Base-by-base conservation (phyloP, 352 stramenopile species). In the Globisporangium paddicum region DNA sequence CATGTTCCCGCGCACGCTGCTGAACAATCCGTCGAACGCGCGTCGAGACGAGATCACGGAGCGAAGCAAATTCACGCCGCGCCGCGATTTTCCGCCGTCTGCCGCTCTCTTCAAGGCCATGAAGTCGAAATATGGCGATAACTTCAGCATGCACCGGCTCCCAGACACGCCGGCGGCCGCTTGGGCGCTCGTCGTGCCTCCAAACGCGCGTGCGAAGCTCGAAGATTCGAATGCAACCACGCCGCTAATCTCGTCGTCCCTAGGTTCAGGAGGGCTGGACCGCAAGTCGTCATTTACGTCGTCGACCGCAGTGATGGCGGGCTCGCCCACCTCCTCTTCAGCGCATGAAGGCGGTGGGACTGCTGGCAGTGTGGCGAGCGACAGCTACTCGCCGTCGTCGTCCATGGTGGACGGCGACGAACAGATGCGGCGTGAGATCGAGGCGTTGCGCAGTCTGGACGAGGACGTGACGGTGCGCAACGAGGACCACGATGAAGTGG, bases 21-120 rank as follows among this genome's bases (percentile, higher is more conserved):
- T 90, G 32, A 76, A 76, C 37, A 80, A 69, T 0, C 71, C 71
- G 18, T 72, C 79, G 19, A 89, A 75, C 34, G 76, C 83, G 7
- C 68, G 74, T 3, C 82, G 79, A 11, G 81, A 90, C 32, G 77
- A 89, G 44, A 87, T 91, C 40, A 89, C 82, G 2, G 84, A 91
- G 52, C 87, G 77, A 57, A 89, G 78, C 62, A 93, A 92, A 54
- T 89, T 92, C 51, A 89, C 79, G 9, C 79, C 83, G 14, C 79
- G 79, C 42, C 82, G 82, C 18, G 85, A 93, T 54, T 95, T 95
- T 37, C 85, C 85, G 5, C 85, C 85, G 32, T 90, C 85, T n/a
- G 82, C 81, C 4, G 83, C 82, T 10, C 55, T 95, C 40, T 93
- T 93, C 60, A 92, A 95, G 64, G 85, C 85, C 3, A 86, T 95